Conservation (phyloP, 768 basidiomycete species). For the Coprinellus aureogranulatus region DNA sequence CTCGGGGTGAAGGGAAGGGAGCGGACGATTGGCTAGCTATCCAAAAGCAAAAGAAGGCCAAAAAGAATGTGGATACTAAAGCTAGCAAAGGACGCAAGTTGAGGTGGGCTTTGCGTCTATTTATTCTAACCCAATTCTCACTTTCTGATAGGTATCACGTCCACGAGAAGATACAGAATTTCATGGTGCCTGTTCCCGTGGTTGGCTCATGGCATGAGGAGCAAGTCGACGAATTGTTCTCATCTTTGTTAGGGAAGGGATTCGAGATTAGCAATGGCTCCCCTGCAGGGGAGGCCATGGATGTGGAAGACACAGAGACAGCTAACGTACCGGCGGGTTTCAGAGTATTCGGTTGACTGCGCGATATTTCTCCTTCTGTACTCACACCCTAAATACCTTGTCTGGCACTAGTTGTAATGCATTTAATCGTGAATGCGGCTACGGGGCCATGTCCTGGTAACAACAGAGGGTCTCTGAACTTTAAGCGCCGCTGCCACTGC, state of each 20-base stretch:
- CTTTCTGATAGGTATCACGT: constrained; percentile 69
- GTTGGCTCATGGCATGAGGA: constrained; percentile 87
- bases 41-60: constrained; percentile 69
- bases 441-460: no score
- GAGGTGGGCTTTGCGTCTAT: constrained; percentile 44
- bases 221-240: constrained; percentile 93
- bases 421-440: no score
- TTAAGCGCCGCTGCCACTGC: constrained; percentile 16
- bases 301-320: constrained; percentile 20
- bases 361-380: neutral
- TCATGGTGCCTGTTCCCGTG: constrained; percentile 85
- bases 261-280: constrained; percentile 51
- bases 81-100: constrained; percentile 95
- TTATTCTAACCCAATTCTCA: constrained; percentile 3
- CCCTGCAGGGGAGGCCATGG: constrained; percentile 25
- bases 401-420: neutral
- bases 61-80: constrained; percentile 91
- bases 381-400: neutral
- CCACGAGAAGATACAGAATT: constrained; percentile 95
- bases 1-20: constrained; percentile 39
- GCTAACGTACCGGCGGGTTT: constrained; percentile 45
- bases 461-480: no score
- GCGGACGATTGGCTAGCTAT: constrained; percentile 60
- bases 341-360: constrained; percentile 55
- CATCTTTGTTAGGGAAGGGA: constrained; percentile 78